phyloP scores from a whole-genome alignment of 2,329 filamentous ascomycete species.

The Colletotrichum spaethianum region DNA sequence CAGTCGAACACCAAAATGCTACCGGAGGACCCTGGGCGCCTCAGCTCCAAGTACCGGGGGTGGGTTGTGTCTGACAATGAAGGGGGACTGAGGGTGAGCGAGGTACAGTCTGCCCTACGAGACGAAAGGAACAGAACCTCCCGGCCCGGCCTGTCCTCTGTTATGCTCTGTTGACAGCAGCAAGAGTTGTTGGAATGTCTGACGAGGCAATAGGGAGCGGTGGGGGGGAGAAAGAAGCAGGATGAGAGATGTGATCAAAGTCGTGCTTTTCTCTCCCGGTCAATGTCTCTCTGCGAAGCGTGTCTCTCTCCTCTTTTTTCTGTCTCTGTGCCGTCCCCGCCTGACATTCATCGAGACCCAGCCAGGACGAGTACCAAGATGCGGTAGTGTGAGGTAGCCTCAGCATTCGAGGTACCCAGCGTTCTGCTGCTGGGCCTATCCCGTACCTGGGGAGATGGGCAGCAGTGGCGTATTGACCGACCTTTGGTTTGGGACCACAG shows the following conservation, averaged over 20 bases:
- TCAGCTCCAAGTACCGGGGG: conserved; percentile 40
- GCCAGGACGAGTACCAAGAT: conserved; percentile 26
- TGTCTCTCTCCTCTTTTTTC: conserved; percentile 21
- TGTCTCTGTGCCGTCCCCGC: conserved; percentile 23
- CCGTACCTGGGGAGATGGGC: conserved; percentile 23
- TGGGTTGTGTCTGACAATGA: conserved; percentile 32
- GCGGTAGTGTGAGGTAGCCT: conserved; percentile 13
- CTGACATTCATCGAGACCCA: conserved; percentile 22
- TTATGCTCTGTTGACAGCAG: conserved; percentile 12
- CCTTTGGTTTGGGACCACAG: conserved; percentile 33
- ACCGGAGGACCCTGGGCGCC: conserved; percentile 38
- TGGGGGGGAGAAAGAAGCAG: conserved; percentile 22
- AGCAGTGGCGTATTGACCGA: conserved; percentile 32
- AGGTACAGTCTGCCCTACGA: conserved; percentile 32
- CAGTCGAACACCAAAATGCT: conserved; percentile 30
- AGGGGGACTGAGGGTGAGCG: conserved; percentile 8
- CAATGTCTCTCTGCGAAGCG: conserved; percentile 28
- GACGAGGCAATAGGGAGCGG: conserved; percentile 19
- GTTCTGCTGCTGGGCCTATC: conserved; percentile 15
- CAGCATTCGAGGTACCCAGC: conserved; percentile 15
- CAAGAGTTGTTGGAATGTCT: conserved; percentile 29
- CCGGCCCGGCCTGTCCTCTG: background rate
- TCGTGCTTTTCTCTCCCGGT: conserved; percentile 33
- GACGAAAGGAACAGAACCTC: background rate
- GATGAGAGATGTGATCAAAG: conserved; percentile 36